A percentile compares a stretch with the other conserved stretches of the same genome.
Conservation (phyloP, 768 basidiomycete genomes). For the Calvatia gigantea region DNA sequence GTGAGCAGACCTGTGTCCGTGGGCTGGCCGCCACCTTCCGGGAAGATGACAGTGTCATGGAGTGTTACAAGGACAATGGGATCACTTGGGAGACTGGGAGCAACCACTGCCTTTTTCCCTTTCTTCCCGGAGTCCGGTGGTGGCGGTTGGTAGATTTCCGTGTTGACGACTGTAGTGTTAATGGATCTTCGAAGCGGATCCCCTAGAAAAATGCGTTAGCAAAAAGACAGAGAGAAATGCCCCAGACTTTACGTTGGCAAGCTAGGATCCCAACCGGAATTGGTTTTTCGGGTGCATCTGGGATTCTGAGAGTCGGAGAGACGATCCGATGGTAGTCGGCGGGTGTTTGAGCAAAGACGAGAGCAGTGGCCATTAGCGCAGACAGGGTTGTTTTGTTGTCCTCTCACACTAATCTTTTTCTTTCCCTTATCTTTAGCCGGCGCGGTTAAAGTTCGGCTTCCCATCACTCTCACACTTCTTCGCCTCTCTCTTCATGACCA, state of each 20-base stretch:
- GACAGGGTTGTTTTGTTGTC: neutral
- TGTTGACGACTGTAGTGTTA: conserved; percentile 52
- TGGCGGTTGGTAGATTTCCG: conserved; percentile 39
- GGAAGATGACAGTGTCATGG: conserved; percentile 78
- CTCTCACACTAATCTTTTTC: neutral
- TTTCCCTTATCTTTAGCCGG: neutral
- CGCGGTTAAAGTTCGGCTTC: neutral
- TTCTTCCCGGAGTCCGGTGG: conserved; percentile 43
- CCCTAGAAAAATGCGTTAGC: conserved; percentile 34
- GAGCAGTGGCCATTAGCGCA: conserved; percentile 36
- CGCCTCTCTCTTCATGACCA: neutral
- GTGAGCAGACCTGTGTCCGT: conserved; percentile 64
- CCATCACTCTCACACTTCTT: conserved; percentile 10
- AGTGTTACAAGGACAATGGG: conserved; percentile 64
- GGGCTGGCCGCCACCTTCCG: conserved; percentile 81
- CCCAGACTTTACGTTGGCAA: conserved; percentile 59
- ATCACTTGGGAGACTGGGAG: conserved; percentile 38
- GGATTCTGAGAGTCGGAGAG: conserved; percentile 52
- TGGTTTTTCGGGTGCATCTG: conserved; percentile 44
- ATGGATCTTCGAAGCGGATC: conserved; percentile 66
- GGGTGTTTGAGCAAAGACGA: conserved; percentile 43
- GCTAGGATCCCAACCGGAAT: conserved; percentile 76
- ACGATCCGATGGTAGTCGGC: conserved; percentile 63
- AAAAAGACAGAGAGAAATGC: neutral
- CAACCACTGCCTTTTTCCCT: conserved; percentile 49